These are phyloP conservation scores for Schwanniomyces pseudopolymorphus DNA, from an alignment of 805 yeast species.

Conservation along the genomic window DNA sequence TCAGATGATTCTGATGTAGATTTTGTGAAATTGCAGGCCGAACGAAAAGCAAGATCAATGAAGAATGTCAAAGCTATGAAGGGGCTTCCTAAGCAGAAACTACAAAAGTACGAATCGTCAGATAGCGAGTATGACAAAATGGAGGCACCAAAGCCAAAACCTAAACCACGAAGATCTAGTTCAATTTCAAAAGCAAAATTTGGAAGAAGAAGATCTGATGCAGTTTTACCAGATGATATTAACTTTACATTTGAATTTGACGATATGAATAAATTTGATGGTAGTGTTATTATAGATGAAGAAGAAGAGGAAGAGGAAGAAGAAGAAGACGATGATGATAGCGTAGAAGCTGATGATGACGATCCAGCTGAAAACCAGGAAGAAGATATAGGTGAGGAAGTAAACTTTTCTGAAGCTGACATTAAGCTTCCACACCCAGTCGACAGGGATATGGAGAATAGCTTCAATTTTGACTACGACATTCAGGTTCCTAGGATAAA, in stretches of 20 bases:
- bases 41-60: constrained; percentile 57
- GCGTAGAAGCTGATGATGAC: constrained; percentile 8
- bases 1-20: constrained; percentile 71
- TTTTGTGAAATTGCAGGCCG: constrained; percentile 69
- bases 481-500: constrained; percentile 53
- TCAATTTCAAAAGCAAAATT: constrained; percentile 21
- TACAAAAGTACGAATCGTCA: neutral
- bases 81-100: constrained; percentile 16
- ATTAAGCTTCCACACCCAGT: constrained; percentile 1
- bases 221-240: constrained; percentile 43
- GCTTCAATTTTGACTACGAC: constrained; percentile 31
- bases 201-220: constrained; percentile 37
- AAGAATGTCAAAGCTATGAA: constrained; percentile 41
- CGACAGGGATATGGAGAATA: constrained; percentile 9
- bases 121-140: neutral
- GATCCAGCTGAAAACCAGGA: constrained; percentile 27
- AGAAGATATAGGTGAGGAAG: constrained; percentile 65
- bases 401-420: constrained; percentile 8
- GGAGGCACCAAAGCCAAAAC: constrained; percentile 2
- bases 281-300: constrained; percentile 16
- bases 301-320: constrained; percentile 10
- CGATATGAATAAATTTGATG: constrained; percentile 19
- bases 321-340: constrained; percentile 6
- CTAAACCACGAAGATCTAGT: constrained; percentile 8
- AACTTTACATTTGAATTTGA: constrained; percentile 44